Base-by-base conservation (phyloP, 371 early-diverging fungal species). In the Umbelopsis sp. region DNA sequence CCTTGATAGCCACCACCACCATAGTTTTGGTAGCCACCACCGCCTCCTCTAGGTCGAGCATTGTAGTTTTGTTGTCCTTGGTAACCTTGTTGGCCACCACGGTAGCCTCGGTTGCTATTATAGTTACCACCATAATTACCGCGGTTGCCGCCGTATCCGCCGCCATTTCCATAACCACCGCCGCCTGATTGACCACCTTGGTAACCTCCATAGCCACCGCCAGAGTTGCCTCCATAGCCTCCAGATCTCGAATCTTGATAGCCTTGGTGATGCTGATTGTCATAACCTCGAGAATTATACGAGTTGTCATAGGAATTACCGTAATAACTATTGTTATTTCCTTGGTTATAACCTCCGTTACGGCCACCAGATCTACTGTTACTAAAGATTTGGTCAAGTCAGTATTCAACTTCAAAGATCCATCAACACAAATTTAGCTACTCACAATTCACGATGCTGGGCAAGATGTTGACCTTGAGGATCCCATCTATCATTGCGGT, bases 381-480 rank as follows among this genome's bases (percentile, higher is more conserved):
- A n/a, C 69, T 75, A 67, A 2, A 63, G 50, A 10, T 12, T 22
- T 14, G 8, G 67, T n/a, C 11, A 44, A 2, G 44, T 64, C 32
- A 66, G 35, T 25, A 50, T 22, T 1, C 57, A 63, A 44, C 64
- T 51, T 18, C 64, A 1, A 0, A 64, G n/a, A 24, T 25, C 65
- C 22, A 46, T 51, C 25, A 20, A 5, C 62, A 44, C 35, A 70
- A 70, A 50, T 52, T 29, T 10, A 18, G 14, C 37, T 35, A 69
- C 77, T 72, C 72, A 77, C 77, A 71, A 72, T 48, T 82, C 77
- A 41, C 83, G 74, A 57, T 80, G 80, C 57, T 82, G 79, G 66
- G 80, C 78, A 70, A 80, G 64, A 50, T 82, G 83, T 6, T 82
- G 76, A n/a, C 80, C 65, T 63, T 82, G 83, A 32, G 82, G 70